Conservation (phyloP, 768 basidiomycete genomes). For the Termitomyces sp. region DNA sequence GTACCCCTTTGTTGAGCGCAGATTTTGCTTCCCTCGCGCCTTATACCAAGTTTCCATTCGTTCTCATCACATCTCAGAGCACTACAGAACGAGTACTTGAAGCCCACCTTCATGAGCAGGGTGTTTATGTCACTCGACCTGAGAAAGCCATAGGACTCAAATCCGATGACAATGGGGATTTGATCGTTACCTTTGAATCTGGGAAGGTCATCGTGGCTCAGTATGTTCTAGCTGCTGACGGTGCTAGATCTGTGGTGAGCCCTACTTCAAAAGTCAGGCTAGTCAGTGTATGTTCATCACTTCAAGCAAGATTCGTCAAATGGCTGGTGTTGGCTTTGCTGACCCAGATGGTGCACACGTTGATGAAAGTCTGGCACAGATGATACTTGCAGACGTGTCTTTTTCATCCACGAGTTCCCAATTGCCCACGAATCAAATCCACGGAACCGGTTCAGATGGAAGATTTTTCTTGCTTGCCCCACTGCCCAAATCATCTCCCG, state of each 20-base stretch:
- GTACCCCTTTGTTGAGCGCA: constrained; percentile 18
- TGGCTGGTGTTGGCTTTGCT: constrained; percentile 33
- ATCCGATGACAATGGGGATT: constrained; percentile 19
- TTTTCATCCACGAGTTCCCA: constrained; percentile 23
- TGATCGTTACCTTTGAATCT: constrained; percentile 41
- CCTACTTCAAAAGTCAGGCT: neutral
- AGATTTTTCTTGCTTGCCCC: constrained; percentile 30
- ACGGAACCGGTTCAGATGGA: constrained; percentile 19
- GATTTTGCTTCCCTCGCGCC: constrained; percentile 28
- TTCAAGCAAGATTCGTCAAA: constrained; percentile 32
- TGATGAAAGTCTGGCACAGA: constrained; percentile 26
- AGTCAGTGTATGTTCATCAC: neutral
- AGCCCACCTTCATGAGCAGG: constrained; percentile 23
- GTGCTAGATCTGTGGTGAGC: constrained; percentile 37
- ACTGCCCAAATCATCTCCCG: constrained; percentile 24
- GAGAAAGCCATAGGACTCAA: constrained; percentile 34
- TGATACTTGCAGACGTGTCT: constrained; percentile 42
- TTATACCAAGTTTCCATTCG: constrained; percentile 39
- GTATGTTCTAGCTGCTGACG: constrained; percentile 49
- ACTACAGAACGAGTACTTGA: constrained; percentile 36
- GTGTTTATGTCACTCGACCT: constrained; percentile 29
- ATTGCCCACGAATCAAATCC: constrained; percentile 16
- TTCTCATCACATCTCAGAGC: constrained; percentile 36
- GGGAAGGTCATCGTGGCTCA: constrained; percentile 36
- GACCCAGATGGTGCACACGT: constrained; percentile 32